A percentile compares a stretch with the other conserved stretches of the same genome.
phyloP scores from a whole-genome alignment of 371 early-diverging fungal genomes.

The Basidiobolus heterosporus region DNA sequence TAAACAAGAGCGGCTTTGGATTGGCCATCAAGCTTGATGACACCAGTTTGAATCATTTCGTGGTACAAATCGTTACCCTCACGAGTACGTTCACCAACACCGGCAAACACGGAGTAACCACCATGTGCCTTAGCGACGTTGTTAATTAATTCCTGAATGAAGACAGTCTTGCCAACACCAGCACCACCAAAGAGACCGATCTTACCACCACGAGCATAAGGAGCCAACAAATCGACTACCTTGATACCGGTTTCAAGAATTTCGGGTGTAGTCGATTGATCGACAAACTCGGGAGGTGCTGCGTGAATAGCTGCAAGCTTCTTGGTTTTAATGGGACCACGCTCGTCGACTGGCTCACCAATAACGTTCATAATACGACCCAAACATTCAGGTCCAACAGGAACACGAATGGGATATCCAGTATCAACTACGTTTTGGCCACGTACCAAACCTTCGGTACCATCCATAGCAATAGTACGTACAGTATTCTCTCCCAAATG shows the following conservation, averaged over 20 bases:
- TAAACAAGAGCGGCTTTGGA: conserved; percentile 93
- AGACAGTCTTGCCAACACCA: conserved; percentile 97
- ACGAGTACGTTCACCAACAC: conserved; percentile 96
- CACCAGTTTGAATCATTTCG: conserved; percentile 91
- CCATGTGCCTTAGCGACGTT: conserved; percentile 96
- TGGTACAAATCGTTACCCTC: conserved; percentile 97
- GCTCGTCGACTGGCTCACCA: conserved; percentile 95
- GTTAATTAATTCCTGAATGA: conserved; percentile 95
- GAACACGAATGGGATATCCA: conserved; percentile 84
- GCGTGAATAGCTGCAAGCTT: conserved; percentile 78
- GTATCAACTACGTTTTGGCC: conserved; percentile 91
- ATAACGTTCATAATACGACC: conserved; percentile 97
- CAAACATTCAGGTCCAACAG: conserved; percentile 87
- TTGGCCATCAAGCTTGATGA: conserved; percentile 85
- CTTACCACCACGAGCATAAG: conserved; percentile 95
- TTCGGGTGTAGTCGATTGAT: conserved; percentile 91
- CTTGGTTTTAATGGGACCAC: conserved; percentile 90
- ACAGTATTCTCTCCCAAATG: conserved; percentile 95
- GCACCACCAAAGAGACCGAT: conserved; percentile 98
- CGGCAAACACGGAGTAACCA: conserved; percentile 94
- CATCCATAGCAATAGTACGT: conserved; percentile 98
- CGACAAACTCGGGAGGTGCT: conserved; percentile 85
- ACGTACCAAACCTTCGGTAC: conserved; percentile 82
- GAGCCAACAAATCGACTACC: conserved; percentile 95
- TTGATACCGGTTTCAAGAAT: conserved; percentile 96